A percentile compares a stretch with the other conserved stretches of the same genome.
phyloP scores from a whole-genome alignment of 176 grass and related monocot genomes.

The Guadua angustifolia region DNA sequence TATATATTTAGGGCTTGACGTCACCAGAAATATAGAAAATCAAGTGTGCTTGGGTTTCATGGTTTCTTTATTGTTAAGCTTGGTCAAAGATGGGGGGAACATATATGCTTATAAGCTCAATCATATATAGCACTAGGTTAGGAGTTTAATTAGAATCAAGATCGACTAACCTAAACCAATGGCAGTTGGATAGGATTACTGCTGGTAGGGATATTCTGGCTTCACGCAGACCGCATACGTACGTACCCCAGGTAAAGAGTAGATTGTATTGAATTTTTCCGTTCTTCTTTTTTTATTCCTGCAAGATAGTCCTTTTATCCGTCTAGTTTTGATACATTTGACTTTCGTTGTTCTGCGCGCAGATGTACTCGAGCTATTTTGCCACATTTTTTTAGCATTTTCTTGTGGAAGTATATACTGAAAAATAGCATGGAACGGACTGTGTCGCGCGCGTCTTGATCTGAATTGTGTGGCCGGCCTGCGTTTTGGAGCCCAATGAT shows the following conservation, averaged over 20 bases:
- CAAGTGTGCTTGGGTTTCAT: neutral
- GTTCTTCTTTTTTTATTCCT: neutral
- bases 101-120: slow-evolving; percentile 35
- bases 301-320: neutral
- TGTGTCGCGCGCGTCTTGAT: slow-evolving; percentile 13
- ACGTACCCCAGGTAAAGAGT: neutral
- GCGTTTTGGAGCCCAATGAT: slow-evolving; percentile 23
- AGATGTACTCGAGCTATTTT: neutral
- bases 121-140: slow-evolving; percentile 34
- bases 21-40: slow-evolving; percentile 1
- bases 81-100: slow-evolving; percentile 25
- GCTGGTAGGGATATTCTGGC: slow-evolving; percentile 14
- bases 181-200: slow-evolving; percentile 33
- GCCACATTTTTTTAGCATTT: neutral
- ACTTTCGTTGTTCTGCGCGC: slow-evolving; percentile 17
- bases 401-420: neutral
- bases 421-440: neutral
- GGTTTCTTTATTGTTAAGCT: slow-evolving; percentile 42
- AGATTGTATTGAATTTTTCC: slow-evolving; percentile 4
- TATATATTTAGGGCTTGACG: neutral
- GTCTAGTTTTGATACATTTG: neutral
- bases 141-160: slow-evolving; percentile 19
- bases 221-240: neutral
- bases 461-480: slow-evolving; percentile 28
- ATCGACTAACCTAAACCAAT: slow-evolving; percentile 18